phyloP scores from a whole-genome alignment of 176 grass and related monocot genomes.

The Rhipidocladum racemiflorum region DNA sequence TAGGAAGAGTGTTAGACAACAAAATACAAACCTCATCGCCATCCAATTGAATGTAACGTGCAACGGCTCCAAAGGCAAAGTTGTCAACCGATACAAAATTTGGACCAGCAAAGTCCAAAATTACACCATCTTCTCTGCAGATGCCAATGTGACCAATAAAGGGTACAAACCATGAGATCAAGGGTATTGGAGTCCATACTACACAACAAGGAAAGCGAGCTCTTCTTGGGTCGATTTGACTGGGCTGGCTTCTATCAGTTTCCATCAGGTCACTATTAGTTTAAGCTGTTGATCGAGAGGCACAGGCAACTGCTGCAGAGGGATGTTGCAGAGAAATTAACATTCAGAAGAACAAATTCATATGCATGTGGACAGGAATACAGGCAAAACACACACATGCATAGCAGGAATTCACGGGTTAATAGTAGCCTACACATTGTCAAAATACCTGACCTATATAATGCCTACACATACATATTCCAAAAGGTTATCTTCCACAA shows the following conservation, averaged over 20 bases:
- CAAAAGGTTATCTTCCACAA: neutral
- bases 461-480: neutral
- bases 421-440: neutral
- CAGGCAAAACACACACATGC: neutral
- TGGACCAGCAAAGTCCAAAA: slow-evolving; percentile 87
- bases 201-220: slow-evolving; percentile 82
- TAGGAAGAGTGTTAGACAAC: neutral
- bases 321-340: neutral
- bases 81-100: slow-evolving; percentile 91
- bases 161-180: slow-evolving; percentile 88
- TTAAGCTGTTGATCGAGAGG: neutral
- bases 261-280: slow-evolving; percentile 42
- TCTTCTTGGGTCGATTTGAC: slow-evolving; percentile 66
- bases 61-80: slow-evolving; percentile 81
- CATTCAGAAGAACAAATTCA: neutral
- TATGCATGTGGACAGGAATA: neutral
- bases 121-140: slow-evolving; percentile 92
- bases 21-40: slow-evolving; percentile 58
- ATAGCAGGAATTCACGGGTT: neutral
- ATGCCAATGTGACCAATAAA: slow-evolving; percentile 95
- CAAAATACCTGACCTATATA: neutral
- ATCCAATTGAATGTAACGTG: slow-evolving; percentile 73
- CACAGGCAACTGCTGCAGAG: neutral
- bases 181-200: slow-evolving; percentile 90
- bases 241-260: slow-evolving; percentile 29